Percentiles rank a stretch among this genome's conserved stretches.
These are phyloP conservation scores for Ceratocystis variospora DNA, from an alignment of 2,329 filamentous ascomycete species.

Conservation along the genomic window DNA sequence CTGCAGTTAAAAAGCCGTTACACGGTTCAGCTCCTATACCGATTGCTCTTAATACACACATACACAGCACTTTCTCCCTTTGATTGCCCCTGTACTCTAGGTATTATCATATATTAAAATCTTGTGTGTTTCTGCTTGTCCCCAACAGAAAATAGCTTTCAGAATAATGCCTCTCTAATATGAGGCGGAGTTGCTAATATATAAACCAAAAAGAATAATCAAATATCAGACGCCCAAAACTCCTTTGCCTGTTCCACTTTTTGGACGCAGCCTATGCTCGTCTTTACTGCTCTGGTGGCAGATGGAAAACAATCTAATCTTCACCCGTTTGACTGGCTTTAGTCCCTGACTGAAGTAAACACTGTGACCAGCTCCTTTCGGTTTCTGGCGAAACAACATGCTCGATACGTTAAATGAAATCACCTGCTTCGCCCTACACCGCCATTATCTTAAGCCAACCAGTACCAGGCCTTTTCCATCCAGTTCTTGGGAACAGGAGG, in stretches of 20 bases:
- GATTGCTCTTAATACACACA: neutral
- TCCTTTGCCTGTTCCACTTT: neutral
- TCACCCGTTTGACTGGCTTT: conserved; percentile 27
- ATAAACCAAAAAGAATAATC: neutral
- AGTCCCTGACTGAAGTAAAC: neutral
- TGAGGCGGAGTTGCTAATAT: conserved; percentile 23
- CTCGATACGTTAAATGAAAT: neutral
- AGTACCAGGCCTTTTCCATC: conserved; percentile 41
- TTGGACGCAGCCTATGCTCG: neutral
- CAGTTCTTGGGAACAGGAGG: conserved; percentile 37
- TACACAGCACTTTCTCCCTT: neutral
- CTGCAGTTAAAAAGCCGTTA: no score
- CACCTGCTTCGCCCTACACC: neutral
- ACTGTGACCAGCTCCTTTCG: neutral
- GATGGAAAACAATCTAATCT: conserved; percentile 27
- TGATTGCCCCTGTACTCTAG: neutral
- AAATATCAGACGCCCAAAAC: conserved; percentile 4
- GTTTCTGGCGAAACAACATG: neutral
- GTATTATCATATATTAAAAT: neutral
- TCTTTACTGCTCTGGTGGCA: conserved; percentile 22
- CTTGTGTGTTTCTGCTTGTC: neutral
- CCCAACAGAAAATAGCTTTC: neutral
- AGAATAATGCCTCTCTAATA: neutral
- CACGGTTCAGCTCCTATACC: no score
- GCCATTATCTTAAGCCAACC: conserved; percentile 33